Evolutionary conservation across 352 stramenopile species (phyloP).

Genomic region (Stramenopiles sp.): DNA sequence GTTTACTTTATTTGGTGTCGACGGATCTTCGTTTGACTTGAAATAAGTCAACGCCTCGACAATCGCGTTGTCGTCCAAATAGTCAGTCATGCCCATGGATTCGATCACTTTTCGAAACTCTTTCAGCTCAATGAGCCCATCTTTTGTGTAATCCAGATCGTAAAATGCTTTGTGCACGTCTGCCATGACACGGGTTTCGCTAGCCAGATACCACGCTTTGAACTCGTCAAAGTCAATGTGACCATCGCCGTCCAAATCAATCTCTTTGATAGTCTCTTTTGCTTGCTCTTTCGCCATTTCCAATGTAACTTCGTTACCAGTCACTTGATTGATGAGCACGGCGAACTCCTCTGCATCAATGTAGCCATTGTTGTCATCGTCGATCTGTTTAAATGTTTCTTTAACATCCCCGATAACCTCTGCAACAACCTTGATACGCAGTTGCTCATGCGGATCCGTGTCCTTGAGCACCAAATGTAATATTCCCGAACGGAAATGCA

Average conservation of each 20-base stretch:
- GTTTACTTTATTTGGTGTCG: constrained; percentile 30
- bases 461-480: constrained; percentile 30
- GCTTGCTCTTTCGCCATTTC: not conserved
- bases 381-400: constrained; percentile 37
- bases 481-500: constrained; percentile 36
- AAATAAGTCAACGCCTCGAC: not conserved
- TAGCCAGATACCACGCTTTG: constrained; percentile 39
- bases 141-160: constrained; percentile 33
- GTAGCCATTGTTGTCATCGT: constrained; percentile 33
- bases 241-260: constrained; percentile 36
- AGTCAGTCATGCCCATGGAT: not conserved
- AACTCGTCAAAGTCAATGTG: constrained; percentile 38
- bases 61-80: not conserved
- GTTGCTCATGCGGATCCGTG: constrained; percentile 20
- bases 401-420: constrained; percentile 39
- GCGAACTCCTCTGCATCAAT: constrained; percentile 36
- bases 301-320: not conserved
- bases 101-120: constrained; percentile 31
- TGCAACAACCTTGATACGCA: constrained; percentile 33
- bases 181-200: constrained; percentile 34
- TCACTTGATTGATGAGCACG: not conserved
- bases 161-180: constrained; percentile 36
- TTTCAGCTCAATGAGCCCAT: constrained; percentile 32
- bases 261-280: constrained; percentile 25
- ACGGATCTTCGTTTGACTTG: constrained; percentile 11